These are phyloP conservation scores for Penicillium sp. DNA, from an alignment of 2,329 filamentous ascomycete species.

Conservation along the genomic window DNA sequence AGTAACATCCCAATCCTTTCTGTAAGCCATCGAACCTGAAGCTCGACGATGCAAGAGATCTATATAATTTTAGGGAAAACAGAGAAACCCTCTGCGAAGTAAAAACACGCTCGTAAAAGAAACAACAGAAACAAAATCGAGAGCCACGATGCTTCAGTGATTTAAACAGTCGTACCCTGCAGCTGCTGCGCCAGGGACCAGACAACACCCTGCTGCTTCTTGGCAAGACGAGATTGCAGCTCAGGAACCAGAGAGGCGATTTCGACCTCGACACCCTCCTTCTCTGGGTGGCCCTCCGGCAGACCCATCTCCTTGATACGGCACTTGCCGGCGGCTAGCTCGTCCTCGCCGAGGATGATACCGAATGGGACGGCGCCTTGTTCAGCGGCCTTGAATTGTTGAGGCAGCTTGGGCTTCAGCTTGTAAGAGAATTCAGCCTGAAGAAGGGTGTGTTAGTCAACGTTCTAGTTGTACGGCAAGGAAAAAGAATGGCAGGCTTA, in stretches of 20 bases:
- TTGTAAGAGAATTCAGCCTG: constrained; percentile 85
- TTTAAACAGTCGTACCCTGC: constrained; percentile 23
- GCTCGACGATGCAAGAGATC: constrained; percentile 12
- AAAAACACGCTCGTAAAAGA: constrained; percentile 10
- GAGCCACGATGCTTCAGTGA: constrained; percentile 8
- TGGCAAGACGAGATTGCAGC: constrained; percentile 25
- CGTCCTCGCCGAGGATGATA: constrained; percentile 87
- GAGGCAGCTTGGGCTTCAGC: constrained; percentile 80
- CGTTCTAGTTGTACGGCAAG: not conserved
- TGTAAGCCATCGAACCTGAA: constrained; percentile 2
- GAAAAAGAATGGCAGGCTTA: constrained; percentile 32
- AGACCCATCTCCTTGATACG: constrained; percentile 85
- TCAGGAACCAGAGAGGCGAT: constrained; percentile 41
- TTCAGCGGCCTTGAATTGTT: constrained; percentile 91
- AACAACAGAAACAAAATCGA: constrained; percentile 11
- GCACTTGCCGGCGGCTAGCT: constrained; percentile 77
- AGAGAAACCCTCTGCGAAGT: not conserved
- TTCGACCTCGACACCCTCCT: constrained; percentile 77
- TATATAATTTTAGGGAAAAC: constrained; percentile 8
- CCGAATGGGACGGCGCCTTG: constrained; percentile 75
- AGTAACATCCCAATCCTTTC: constrained; percentile 4
- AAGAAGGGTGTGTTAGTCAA: constrained; percentile 20
- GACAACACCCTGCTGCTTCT: constrained; percentile 22
- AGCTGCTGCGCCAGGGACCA: constrained; percentile 26
- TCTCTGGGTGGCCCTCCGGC: constrained; percentile 79